Evolutionary conservation across 2,329 filamentous ascomycete species (phyloP).

Genomic region (Metarhizium guizhouense): DNA sequence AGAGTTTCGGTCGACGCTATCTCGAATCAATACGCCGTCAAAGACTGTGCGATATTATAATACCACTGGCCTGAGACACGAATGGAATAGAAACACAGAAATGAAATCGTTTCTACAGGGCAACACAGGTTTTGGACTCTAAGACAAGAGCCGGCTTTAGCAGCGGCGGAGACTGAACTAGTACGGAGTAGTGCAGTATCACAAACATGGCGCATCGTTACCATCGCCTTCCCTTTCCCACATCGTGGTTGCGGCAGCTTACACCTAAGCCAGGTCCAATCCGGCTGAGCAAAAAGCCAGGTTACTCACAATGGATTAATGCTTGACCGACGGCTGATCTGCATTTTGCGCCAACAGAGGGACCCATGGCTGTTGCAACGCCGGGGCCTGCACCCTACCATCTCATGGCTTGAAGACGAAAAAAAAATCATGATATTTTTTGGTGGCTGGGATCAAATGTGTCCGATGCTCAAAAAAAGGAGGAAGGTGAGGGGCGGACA

Average conservation of each 20-base stretch:
- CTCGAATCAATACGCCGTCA: not conserved
- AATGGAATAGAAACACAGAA: not conserved
- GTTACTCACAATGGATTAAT: not conserved
- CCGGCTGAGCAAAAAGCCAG: not conserved
- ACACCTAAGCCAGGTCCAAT: not conserved
- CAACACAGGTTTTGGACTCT: not conserved
- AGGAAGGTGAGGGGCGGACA: too few relatives aligned
- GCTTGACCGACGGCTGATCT: not conserved
- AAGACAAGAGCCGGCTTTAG: not conserved
- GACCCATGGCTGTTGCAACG: too few relatives aligned
- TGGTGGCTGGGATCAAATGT: too few relatives aligned
- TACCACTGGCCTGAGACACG: not conserved
- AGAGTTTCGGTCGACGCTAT: not conserved
- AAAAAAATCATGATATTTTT: too few relatives aligned
- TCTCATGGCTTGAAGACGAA: too few relatives aligned
- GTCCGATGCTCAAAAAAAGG: too few relatives aligned
- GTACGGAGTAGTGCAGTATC: not conserved
- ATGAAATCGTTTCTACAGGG: not conserved
- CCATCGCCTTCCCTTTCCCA: not conserved
- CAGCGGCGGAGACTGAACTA: not conserved
- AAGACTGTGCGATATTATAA: not conserved
- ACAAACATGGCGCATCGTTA: not conserved
- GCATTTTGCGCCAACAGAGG: too few relatives aligned
- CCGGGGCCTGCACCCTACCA: too few relatives aligned
- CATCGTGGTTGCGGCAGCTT: not conserved